Base-by-base conservation (phyloP, 345 rosid species). In the Gossypium herbaceum region DNA sequence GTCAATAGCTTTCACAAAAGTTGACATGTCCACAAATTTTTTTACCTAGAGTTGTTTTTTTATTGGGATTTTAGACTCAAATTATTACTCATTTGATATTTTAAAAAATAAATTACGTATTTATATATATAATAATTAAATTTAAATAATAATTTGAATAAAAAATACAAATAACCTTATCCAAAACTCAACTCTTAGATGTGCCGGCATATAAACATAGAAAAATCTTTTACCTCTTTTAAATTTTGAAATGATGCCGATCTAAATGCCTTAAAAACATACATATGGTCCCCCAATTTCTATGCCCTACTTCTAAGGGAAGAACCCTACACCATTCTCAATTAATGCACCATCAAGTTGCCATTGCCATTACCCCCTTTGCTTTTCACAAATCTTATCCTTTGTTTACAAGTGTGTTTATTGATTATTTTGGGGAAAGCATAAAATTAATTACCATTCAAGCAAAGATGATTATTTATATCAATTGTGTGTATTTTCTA, bases 281-380 rank as follows among this genome's bases (percentile, higher is more conserved):
- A 65, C 41, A 72, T 7, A 65, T 78, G 82, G 85, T 76, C 82
- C 83, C 81, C 76, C n/a, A 57, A 50, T 24, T 44, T 24, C 16
- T 12, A 47, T 73, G 77, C 82, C 80, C 81, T 71, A 10, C 80
- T 78, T 77, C 64, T 15, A 59, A 73, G 82, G 82, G 62, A 79
- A 79, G 56, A 51, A 51, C 56, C 54, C 76, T 74, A 56, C 47
- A 12, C 52, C 56, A 66, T 13, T 12, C 73, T 64, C 61, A 73
- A 47, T 47, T 54, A 20, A 20, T 20, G 56, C 41, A 22, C 13
- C 29, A 67, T 45, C 82, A 9, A 41, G 17, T 71, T 76, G 25
- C 54, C 56, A 56, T 57, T 27, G 10, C 25, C 19, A 16, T 51
- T 13, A 12, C 52, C 19, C 68, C 68, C 52, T 50, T 70, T 70